These are phyloP conservation scores for Pleurostoma richardsiae DNA, from an alignment of 2,329 filamentous ascomycete species.

Conservation along the genomic window DNA sequence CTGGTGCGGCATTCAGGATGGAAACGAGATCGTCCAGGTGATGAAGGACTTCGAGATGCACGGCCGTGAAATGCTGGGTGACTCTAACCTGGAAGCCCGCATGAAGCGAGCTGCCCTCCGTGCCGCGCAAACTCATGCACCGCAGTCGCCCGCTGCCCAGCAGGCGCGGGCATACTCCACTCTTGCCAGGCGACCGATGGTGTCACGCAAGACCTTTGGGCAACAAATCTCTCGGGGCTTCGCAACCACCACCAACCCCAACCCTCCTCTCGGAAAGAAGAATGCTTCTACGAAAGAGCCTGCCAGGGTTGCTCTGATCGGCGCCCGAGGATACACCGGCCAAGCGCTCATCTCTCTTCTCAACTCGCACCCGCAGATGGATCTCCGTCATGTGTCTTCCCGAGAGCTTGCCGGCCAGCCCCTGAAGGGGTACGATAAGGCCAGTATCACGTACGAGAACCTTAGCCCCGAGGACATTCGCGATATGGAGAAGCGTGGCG, in stretches of 20 bases:
- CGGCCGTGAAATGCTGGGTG: slow-evolving; percentile 80
- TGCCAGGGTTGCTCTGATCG: slow-evolving; percentile 80
- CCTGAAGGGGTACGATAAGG: slow-evolving; percentile 85
- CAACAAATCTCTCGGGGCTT: slow-evolving; percentile 37
- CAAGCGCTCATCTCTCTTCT: slow-evolving; percentile 85
- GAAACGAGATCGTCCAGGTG: slow-evolving; percentile 74
- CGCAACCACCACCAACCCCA: slow-evolving; percentile 71
- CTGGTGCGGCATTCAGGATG: slow-evolving; percentile 86
- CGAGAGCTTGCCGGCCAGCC: slow-evolving; percentile 85
- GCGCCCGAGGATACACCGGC: slow-evolving; percentile 89
- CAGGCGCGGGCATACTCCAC: slow-evolving; percentile 68
- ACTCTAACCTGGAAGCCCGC: slow-evolving; percentile 83
- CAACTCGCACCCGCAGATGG: slow-evolving; percentile 83
- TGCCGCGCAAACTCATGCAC: slow-evolving; percentile 28
- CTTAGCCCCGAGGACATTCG: slow-evolving; percentile 81
- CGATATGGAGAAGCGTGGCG: slow-evolving; percentile 74
- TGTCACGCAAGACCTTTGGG: slow-evolving; percentile 6
- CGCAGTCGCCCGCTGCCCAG: slow-evolving; percentile 27
- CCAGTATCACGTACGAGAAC: slow-evolving; percentile 88
- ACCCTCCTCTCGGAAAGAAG: slow-evolving; percentile 83
- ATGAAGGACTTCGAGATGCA: slow-evolving; percentile 82
- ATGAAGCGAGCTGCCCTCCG: slow-evolving; percentile 70
- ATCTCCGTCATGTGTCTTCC: slow-evolving; percentile 86
- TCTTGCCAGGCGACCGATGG: slow-evolving; percentile 33
- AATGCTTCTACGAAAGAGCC: slow-evolving; percentile 78